These are phyloP conservation scores for Coniochaeta sp. DNA, from an alignment of 2,329 filamentous ascomycete genomes.

Conservation along the genomic window DNA sequence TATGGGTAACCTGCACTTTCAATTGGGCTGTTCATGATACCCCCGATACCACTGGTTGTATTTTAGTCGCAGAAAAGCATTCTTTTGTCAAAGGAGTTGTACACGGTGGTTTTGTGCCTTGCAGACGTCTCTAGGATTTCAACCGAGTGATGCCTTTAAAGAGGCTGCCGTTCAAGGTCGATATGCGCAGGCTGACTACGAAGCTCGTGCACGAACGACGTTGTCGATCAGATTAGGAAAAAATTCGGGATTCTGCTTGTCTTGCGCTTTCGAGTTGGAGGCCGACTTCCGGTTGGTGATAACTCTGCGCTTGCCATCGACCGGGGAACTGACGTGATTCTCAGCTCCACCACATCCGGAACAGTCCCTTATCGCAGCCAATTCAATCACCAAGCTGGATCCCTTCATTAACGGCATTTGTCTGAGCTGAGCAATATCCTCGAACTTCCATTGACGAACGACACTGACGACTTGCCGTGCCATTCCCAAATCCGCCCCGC, in stretches of 20 bases:
- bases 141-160: neutral
- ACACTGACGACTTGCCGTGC: neutral
- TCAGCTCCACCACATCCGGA: neutral
- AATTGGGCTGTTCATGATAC: conserved; percentile 1
- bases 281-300: conserved; percentile 2
- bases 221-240: neutral
- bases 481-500: neutral
- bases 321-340: conserved; percentile 1
- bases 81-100: neutral
- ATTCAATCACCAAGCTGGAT: neutral
- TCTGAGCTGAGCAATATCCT: neutral
- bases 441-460: neutral
- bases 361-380: conserved; percentile 1
- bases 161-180: neutral
- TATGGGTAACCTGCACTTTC: neutral
- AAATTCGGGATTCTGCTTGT: neutral
- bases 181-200: too few relatives aligned
- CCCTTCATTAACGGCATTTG: neutral
- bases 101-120: neutral
- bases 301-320: neutral
- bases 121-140: neutral
- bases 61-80: neutral
- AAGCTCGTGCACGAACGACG: too few relatives aligned
- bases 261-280: neutral
- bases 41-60: neutral